Evolutionary conservation across 768 basidiomycete genomes (phyloP), one percentile per base, ranked within the genome.

Genomic region (Auricularia cornea): DNA sequence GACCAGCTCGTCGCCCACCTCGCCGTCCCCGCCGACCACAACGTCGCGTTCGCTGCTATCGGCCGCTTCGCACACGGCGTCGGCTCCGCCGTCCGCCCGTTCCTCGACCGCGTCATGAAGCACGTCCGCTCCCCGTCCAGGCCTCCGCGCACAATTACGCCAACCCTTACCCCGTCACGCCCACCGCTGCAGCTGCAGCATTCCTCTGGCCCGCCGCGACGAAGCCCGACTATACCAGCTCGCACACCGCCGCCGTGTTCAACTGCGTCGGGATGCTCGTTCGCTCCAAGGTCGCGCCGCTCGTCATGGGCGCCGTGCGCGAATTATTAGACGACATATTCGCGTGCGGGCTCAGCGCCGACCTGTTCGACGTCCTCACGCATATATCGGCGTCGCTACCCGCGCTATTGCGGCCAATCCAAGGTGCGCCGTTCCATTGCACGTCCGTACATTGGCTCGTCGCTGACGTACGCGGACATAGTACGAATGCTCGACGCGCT

Each of bases 301-400:
- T 94, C 73, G 78, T 99, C 56, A 98, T 97, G 1, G 94, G 95
- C 71, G 81, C 96, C 52, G 80, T 99, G 63, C 97, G 98, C 73
- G 97, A 98, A 70, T 90, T 98, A 67, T 84, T 99, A 32, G 95
- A 98, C 72, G 79, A 96, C 41, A 98, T 99, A 91, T 90, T 98
- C 71, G 89, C 87, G 0, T 96, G 90, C 71, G 97, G 95, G 2
- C 75, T 99, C 66, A 95, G 91, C 70, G 93, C 94, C 66, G 86
- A 94, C 14, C 80, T 99, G 48, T 83, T 87, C 31, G 83, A 89
- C 68, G 93, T 96, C 0, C 80, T 99, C 11, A 83, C 84, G 18
- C 88, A 87, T 30, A 93, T 98, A 61, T 88, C 91, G 0, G 83
- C 84, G 65, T 83, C 89, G 69, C 98, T 99, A 23, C 44, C 44